Conservation (phyloP, 257 asterid genomes). For the Jacaranda mimosifolia region DNA sequence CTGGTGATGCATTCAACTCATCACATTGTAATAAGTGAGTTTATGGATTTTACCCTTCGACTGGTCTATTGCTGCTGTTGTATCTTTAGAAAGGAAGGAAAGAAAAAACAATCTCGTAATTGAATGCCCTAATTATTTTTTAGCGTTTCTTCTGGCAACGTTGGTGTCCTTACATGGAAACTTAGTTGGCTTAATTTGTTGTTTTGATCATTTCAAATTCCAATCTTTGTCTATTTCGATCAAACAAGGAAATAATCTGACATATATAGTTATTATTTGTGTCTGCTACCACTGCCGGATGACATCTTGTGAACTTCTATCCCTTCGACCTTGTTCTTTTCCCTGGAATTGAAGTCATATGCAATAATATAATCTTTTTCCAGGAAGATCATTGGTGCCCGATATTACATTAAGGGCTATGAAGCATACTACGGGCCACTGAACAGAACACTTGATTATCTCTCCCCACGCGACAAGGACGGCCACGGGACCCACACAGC, state of each 20-base stretch:
- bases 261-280: constrained; percentile 23
- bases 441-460: constrained; percentile 63
- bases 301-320: constrained; percentile 61
- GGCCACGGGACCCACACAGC: constrained; percentile 98
- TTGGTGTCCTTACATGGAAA: constrained; percentile 42
- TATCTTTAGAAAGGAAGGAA: no score
- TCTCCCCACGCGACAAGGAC: constrained; percentile 88
- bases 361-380: not conserved
- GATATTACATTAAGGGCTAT: constrained; percentile 82
- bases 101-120: no score
- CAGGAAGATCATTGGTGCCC: constrained; percentile 91
- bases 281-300: constrained; percentile 37
- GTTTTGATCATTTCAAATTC: constrained; percentile 1
- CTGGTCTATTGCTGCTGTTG: not conserved
- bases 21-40: constrained; percentile 82
- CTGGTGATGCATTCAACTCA: constrained; percentile 75
- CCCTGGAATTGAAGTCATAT: no score
- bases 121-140: not conserved
- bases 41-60: not conserved
- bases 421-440: constrained; percentile 70
- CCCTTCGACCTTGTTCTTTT: not conserved
- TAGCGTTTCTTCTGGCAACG: not conserved
- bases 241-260: constrained; percentile 34
- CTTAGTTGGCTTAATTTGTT: constrained; percentile 51
- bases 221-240: constrained; percentile 51